A percentile compares a stretch with the other conserved stretches of the same genome.
phyloP scores from a whole-genome alignment of 768 basidiomycete genomes.

The Termitomyces sp. region DNA sequence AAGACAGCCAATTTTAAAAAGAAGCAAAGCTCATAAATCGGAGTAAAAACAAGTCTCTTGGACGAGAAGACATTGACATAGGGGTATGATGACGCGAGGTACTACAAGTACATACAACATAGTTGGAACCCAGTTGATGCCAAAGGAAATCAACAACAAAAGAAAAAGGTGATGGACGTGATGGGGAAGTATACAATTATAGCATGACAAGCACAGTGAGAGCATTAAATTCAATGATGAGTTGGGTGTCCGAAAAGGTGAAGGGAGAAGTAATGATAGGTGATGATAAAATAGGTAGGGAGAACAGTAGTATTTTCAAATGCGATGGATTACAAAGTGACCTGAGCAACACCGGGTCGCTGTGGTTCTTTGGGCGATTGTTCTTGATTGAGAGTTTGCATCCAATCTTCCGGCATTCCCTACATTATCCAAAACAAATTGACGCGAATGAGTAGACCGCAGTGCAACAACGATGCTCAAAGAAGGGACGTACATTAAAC shows the following conservation, averaged over 20 bases:
- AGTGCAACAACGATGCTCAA: neutral
- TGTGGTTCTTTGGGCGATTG: neutral
- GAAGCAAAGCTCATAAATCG: neutral
- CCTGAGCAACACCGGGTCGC: conserved; percentile 3
- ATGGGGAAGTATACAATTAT: neutral
- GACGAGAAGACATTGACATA: neutral
- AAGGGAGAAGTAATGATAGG: neutral
- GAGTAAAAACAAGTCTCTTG: conserved; percentile 1
- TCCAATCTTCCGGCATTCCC: conserved; percentile 21
- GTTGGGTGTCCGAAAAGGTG: neutral
- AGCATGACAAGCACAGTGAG: neutral
- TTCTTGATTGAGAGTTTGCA: neutral
- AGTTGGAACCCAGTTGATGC: neutral
- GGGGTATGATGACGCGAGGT: neutral
- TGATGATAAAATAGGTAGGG: too few relatives aligned
- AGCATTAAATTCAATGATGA: neutral
- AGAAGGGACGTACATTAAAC: conserved; percentile 15
- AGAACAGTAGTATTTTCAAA: too few relatives aligned
- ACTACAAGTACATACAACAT: conserved; percentile 5
- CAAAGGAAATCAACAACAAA: neutral
- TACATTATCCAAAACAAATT: neutral
- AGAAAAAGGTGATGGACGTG: neutral
- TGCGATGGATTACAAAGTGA: neutral
- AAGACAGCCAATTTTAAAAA: neutral
- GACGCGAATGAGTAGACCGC: neutral